Percentiles rank a stretch among this genome's conserved stretches.
These are phyloP conservation scores for Nephelium lappaceum DNA, from an alignment of 345 rosid species.

Conservation along the genomic window DNA sequence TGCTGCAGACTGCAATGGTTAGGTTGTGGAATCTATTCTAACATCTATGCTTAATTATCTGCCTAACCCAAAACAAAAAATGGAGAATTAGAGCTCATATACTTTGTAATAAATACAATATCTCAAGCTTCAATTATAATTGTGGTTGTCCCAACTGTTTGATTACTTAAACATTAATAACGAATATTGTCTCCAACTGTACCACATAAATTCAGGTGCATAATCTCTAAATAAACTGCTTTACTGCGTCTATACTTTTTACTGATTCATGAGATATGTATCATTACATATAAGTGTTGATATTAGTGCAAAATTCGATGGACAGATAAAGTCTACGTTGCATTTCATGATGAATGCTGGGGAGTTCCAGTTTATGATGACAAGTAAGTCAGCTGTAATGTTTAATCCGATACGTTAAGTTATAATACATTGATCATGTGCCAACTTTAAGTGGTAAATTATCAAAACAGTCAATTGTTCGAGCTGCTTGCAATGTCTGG, in stretches of 20 bases:
- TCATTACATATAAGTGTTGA: not conserved
- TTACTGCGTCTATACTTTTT: too few species aligned
- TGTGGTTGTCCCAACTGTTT: not conserved
- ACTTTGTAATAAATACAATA: too few species aligned
- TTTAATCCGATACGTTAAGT: not conserved
- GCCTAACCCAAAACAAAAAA: too few species aligned
- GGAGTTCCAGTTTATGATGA: slow-evolving; percentile 96
- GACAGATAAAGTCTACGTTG: slow-evolving; percentile 78
- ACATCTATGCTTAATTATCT: not conserved
- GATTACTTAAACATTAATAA: not conserved
- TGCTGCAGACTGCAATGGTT: not conserved
- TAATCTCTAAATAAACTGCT: not conserved
- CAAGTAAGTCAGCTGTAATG: slow-evolving; percentile 50
- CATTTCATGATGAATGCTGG: slow-evolving; percentile 95
- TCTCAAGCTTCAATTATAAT: too few species aligned
- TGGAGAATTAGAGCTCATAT: too few species aligned
- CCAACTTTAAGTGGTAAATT: not conserved
- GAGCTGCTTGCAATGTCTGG: slow-evolving; percentile 90
- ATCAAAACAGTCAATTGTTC: slow-evolving; percentile 66
- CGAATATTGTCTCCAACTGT: not conserved
- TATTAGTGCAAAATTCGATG: slow-evolving; percentile 15
- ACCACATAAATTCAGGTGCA: too few species aligned
- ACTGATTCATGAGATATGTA: not conserved
- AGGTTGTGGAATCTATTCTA: slow-evolving; percentile 2
- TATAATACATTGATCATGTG: not conserved